Percentiles rank a stretch among this genome's conserved stretches.
These are phyloP conservation scores for Botrytis paeoniae DNA, from an alignment of 2,329 filamentous ascomycete species.

Conservation along the genomic window DNA sequence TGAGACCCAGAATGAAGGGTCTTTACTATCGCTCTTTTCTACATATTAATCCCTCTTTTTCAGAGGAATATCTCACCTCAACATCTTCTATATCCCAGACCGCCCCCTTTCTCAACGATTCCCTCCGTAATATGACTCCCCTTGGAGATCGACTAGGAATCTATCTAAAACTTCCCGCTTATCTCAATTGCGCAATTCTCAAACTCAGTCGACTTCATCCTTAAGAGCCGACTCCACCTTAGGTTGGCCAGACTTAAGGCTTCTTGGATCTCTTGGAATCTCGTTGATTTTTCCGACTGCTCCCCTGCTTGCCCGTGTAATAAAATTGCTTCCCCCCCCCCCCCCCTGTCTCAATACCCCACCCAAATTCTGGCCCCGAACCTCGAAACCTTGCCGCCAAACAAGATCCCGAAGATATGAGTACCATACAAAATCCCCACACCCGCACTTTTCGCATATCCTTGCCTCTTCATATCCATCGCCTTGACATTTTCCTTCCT, in stretches of 20 bases:
- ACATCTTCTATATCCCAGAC: background rate
- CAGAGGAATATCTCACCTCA: background rate
- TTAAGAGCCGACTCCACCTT: background rate
- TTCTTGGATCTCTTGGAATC: background rate
- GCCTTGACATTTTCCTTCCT: background rate
- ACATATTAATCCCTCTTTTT: background rate
- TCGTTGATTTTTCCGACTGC: background rate
- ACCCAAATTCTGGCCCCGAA: too few species aligned
- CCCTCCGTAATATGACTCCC: too few species aligned
- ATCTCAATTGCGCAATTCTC: background rate
- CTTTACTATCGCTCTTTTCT: background rate
- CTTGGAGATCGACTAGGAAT: too few species aligned
- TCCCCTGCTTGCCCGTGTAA: background rate
- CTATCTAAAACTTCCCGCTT: background rate
- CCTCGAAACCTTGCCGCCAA: background rate
- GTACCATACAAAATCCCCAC: background rate
- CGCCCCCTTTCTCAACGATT: background rate
- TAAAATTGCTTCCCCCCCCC: too few species aligned
- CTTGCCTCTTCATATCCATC: background rate
- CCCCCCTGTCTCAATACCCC: background rate
- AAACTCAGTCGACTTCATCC: background rate
- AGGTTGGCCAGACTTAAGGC: constrained; percentile 5
- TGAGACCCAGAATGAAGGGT: background rate
- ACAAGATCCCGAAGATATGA: background rate
- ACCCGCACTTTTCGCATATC: background rate